Base-by-base conservation (phyloP, 2,329 filamentous ascomycete genomes). In the Samsoniella hepiali region DNA sequence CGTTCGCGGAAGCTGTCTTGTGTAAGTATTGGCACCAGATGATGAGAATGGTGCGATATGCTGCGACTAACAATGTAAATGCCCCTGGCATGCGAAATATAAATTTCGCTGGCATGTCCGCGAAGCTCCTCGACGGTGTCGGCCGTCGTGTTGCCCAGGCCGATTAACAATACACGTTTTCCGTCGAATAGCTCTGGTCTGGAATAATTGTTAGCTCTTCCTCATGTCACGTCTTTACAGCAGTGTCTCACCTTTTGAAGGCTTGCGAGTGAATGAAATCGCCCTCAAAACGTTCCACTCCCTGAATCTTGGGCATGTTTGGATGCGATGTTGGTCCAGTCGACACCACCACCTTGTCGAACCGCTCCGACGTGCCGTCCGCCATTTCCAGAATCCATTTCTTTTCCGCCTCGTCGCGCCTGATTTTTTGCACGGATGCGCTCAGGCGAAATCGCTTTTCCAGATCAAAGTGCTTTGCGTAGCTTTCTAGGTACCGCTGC, bases 151-250 rank as follows among this genome's bases (percentile, higher is more conserved):
- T 75, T 77, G 17, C 76, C 76, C 32, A 81, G 67, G 6, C 80
- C 80, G 2, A 82, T 70, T 0, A 82, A 69, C 0, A 82, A 63
- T 2, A 82, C 77, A 10, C 70, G 77, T 65, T 80, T 77, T 7
- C 70, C 75, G 13, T 73, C 71, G 67, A 79, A 81, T 5, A 66
- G 58, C 5, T 71, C 67, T 0, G 70, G 68, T n/a, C 71, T 72
- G 11, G 0, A 2, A 9, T 3, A 50, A 0, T 45, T 31, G 29
- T 42, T 42, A 58, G 38, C 5, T 45, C 7, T 22, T 22, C 22
- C 22, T 22, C 22, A 22, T 22, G 22, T 22, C 22, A 22, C n/a
- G 22, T 22, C 22, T 22, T 7, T 11, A 17, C 1, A 45, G 32
- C 15, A 27, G 6, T 27, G 17, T 49, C 65, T 29, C 64, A 75